Conservation (phyloP, 2,329 filamentous ascomycete genomes). For the Mycocentrospora acerina region DNA sequence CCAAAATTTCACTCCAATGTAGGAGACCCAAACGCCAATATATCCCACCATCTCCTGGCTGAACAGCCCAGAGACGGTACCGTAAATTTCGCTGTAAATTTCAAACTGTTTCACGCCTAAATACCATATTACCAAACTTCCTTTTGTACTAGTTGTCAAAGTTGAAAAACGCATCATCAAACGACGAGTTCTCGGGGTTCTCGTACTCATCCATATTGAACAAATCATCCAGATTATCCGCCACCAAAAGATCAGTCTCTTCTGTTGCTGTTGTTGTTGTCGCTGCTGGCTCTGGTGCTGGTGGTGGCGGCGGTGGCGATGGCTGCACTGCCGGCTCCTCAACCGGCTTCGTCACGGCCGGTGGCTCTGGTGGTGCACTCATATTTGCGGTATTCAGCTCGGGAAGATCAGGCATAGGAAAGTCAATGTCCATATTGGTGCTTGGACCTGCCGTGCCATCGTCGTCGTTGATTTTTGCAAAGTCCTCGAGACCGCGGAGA, state of each 20-base stretch:
- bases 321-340: slow-evolving; percentile 3
- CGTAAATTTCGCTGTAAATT: too few relatives aligned
- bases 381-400: slow-evolving; percentile 18
- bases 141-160: slow-evolving; percentile 26
- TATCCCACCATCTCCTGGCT: too few relatives aligned
- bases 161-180: slow-evolving; percentile 44
- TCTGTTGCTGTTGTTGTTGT: slow-evolving; percentile 1
- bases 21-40: too few relatives aligned
- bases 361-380: slow-evolving; percentile 7
- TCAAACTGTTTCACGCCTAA: too few relatives aligned
- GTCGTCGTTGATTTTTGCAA: slow-evolving; percentile 27
- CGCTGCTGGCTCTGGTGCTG: slow-evolving; percentile 5
- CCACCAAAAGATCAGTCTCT: slow-evolving; percentile 18
- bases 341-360: slow-evolving; percentile 8
- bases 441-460: slow-evolving; percentile 2
- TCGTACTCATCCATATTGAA: slow-evolving; percentile 39
- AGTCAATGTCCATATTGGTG: slow-evolving; percentile 30
- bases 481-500: slow-evolving; percentile 40
- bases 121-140: too few relatives aligned
- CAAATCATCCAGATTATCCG: slow-evolving; percentile 37
- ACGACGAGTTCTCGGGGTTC: slow-evolving; percentile 36
- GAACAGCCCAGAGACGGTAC: too few relatives aligned
- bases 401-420: slow-evolving; percentile 35
- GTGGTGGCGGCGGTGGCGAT: slow-evolving; percentile 1
- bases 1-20: too few relatives aligned